A percentile compares a stretch with the other conserved stretches of the same genome.
Conservation (phyloP, 495 filamentous ascomycete genomes). For the Aspergillus saccharolyticus region DNA sequence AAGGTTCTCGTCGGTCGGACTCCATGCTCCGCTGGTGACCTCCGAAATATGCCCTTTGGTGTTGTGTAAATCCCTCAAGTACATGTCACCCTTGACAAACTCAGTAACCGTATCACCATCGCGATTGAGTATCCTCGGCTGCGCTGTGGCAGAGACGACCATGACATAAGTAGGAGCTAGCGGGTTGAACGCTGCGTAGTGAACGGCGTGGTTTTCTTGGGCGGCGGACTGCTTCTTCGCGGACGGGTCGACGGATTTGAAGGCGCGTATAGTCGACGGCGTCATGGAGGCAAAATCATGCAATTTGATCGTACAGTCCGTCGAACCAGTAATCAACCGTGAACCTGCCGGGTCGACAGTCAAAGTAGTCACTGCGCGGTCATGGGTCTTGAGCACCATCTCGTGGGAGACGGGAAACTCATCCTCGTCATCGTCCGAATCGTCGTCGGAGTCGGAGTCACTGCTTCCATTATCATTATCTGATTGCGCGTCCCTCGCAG, state of each 20-base stretch:
- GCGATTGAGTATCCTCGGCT: constrained; percentile 81
- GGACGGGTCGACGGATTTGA: constrained; percentile 86
- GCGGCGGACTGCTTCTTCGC: constrained; percentile 65
- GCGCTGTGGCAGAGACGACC: constrained; percentile 78
- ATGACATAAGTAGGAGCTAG: constrained; percentile 75
- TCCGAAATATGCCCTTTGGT: constrained; percentile 95
- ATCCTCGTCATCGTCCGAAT: constrained; percentile 67
- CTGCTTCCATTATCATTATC: constrained; percentile 9
- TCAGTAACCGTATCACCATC: constrained; percentile 82
- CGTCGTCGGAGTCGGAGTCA: constrained; percentile 49
- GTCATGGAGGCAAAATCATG: constrained; percentile 97
- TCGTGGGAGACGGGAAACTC: constrained; percentile 94
- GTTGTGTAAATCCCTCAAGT: constrained; percentile 90
- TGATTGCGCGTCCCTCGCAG: constrained; percentile 33
- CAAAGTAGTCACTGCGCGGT: constrained; percentile 77
- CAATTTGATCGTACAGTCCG: constrained; percentile 84
- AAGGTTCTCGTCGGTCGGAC: constrained; percentile 72
- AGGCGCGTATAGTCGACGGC: constrained; percentile 84
- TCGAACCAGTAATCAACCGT: constrained; percentile 80
- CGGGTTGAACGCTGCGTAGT: constrained; percentile 82
- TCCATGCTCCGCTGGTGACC: constrained; percentile 81
- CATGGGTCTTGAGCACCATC: constrained; percentile 85
- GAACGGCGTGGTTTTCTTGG: constrained; percentile 79
- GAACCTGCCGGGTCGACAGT: constrained; percentile 81
- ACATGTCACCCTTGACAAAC: constrained; percentile 97